phyloP scores from a whole-genome alignment of 2,329 filamentous ascomycete genomes.

The Fusarium multiceps region DNA sequence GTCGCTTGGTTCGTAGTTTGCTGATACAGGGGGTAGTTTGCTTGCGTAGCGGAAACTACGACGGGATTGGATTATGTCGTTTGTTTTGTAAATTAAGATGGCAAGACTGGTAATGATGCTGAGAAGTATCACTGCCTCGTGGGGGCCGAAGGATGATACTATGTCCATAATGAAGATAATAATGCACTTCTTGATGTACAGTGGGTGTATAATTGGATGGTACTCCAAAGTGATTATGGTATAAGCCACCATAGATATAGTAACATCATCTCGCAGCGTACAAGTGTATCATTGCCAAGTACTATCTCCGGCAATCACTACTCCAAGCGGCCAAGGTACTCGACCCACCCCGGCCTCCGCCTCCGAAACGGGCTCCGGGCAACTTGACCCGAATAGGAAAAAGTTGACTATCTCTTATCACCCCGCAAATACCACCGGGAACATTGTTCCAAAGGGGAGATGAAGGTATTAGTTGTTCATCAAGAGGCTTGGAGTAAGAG shows the following conservation, averaged over 20 bases:
- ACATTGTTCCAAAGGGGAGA: conserved; percentile 37
- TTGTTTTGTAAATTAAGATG: conserved; percentile 25
- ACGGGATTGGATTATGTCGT: conserved; percentile 18
- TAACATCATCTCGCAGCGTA: not conserved
- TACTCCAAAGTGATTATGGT: conserved; percentile 3
- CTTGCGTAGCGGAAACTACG: conserved; percentile 11
- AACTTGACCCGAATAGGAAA: conserved; percentile 38
- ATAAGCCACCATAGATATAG: conserved; percentile 20
- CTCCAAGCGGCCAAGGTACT: conserved; percentile 29
- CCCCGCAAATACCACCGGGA: conserved; percentile 14
- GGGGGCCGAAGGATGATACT: not conserved
- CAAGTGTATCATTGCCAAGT: not conserved
- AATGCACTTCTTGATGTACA: not conserved
- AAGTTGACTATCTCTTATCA: conserved; percentile 33
- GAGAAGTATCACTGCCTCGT: conserved; percentile 26
- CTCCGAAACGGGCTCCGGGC: conserved; percentile 12
- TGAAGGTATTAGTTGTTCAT: not conserved
- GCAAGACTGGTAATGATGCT: conserved; percentile 18
- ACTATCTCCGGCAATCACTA: conserved; percentile 17
- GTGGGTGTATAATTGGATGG: not conserved
- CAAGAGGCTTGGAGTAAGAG: not conserved
- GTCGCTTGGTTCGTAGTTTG: conserved; percentile 19
- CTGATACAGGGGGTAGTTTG: conserved; percentile 24
- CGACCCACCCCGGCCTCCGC: conserved; percentile 12
- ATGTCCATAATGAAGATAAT: conserved; percentile 1